phyloP scores from a whole-genome alignment of 2,329 filamentous ascomycete species.

The Pseudonectria foliicola region DNA sequence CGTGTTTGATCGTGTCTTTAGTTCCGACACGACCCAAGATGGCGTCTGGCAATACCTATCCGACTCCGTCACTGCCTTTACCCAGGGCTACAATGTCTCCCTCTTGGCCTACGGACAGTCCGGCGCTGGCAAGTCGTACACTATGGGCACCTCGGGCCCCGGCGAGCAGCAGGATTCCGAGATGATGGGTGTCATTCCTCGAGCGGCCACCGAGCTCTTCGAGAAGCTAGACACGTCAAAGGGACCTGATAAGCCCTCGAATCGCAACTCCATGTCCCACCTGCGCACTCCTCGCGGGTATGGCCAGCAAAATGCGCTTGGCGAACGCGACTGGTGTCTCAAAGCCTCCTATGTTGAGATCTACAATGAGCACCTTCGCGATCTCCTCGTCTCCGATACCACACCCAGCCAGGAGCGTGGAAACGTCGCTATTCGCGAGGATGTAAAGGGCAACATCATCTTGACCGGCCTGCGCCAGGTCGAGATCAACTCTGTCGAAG shows the following conservation, averaged over 20 bases:
- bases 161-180: constrained; percentile 63
- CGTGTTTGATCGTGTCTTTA: constrained; percentile 92
- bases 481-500: constrained; percentile 83
- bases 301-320: constrained; percentile 35
- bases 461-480: constrained; percentile 85
- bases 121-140: constrained; percentile 95
- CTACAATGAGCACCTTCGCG: constrained; percentile 92
- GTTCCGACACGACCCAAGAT: constrained; percentile 74
- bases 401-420: constrained; percentile 63
- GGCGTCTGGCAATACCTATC: constrained; percentile 91
- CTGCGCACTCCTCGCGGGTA: constrained; percentile 75
- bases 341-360: constrained; percentile 96
- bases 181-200: constrained; percentile 88
- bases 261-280: constrained; percentile 66
- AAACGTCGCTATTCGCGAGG: constrained; percentile 86
- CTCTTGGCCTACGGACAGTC: constrained; percentile 96
- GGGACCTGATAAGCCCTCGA: constrained; percentile 32
- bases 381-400: constrained; percentile 75
- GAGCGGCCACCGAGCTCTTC: constrained; percentile 80
- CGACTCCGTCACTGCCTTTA: constrained; percentile 83
- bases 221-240: constrained; percentile 66
- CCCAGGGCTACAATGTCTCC: constrained; percentile 97
- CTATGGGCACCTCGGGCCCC: constrained; percentile 93
- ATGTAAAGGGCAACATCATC: constrained; percentile 88
- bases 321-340: constrained; percentile 79